Evolutionary conservation across 1,284 basidiomycete species (phyloP), one percentile per base, ranked within the genome.

Genomic region (Phylloporus sp.): DNA sequence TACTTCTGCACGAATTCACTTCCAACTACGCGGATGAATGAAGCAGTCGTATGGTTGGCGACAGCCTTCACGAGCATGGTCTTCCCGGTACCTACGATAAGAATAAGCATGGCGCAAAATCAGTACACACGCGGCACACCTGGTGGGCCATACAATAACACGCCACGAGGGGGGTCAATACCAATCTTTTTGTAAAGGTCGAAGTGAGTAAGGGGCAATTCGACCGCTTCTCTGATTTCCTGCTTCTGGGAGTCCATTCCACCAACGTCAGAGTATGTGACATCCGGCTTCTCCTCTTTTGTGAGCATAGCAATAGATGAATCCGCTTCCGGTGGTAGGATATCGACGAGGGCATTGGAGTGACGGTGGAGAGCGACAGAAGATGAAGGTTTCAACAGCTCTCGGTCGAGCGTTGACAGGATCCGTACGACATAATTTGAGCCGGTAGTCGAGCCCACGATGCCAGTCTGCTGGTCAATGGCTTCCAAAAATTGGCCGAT

Each of bases 1-100:
- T 99, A 99, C 79, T 99, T 99, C 80, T 99, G 97, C 26, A 99
- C 97, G 74, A 99, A 99, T 79, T 99, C 97, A 70, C 94, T 96
- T 28, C 98, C 98, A 32, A 98, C 96, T 8, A 99, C 98, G 58
- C 98, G 94, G 72, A 99, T 99, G 82, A 99, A 99, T 26, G 95
- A 86, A 15, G 97, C 97, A 0, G 96, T 97, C 24, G 97, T 99
- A 71, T 98, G 95, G 74, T 98, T 93, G 44, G 97, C 97, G 28
- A 99, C 97, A 20, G 97, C 97, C 78, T 99, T 99, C 64, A 99
- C 97, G 65, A 99, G 83, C 97, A 99, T 98, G 2, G 98, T 99
- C 81, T 99, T 99, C 49, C 97, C 97, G 8, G 97, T 99, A 68
- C 96, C 96, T 96, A 63, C 4, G 39, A 28, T 24, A 13, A 22